These are phyloP conservation scores for Echeveria elegans DNA, from an alignment of 164 flowering plant genomes.

Conservation along the genomic window DNA sequence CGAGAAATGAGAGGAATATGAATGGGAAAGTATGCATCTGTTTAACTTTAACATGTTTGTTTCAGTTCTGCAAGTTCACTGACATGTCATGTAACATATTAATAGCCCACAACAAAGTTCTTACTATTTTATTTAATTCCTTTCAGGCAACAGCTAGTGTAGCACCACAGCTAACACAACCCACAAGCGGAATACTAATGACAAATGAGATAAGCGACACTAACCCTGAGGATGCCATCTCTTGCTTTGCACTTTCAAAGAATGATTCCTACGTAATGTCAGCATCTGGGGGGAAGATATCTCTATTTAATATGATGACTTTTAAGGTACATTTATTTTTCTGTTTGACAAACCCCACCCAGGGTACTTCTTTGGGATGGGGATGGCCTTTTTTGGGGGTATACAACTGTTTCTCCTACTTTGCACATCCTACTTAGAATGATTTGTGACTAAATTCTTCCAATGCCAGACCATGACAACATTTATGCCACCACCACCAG, in stretches of 20 bases:
- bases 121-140: slow-evolving; percentile 11
- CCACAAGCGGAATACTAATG: slow-evolving; percentile 71
- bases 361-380: slow-evolving; percentile 7
- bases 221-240: slow-evolving; percentile 70
- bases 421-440: neutral
- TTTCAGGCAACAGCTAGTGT: slow-evolving; percentile 59
- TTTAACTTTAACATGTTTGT: neutral
- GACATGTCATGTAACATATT: neutral
- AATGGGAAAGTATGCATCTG: slow-evolving; percentile 35
- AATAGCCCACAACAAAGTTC: slow-evolving; percentile 7
- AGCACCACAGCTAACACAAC: slow-evolving; percentile 64
- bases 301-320: slow-evolving; percentile 89
- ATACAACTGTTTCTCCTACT: neutral
- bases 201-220: slow-evolving; percentile 67
- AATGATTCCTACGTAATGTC: slow-evolving; percentile 92
- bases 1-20: slow-evolving; percentile 46
- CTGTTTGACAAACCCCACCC: neutral
- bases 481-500: slow-evolving; percentile 73
- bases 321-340: slow-evolving; percentile 54
- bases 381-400: neutral
- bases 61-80: neutral
- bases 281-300: slow-evolving; percentile 83
- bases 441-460: neutral
- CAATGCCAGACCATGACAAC: slow-evolving; percentile 64
- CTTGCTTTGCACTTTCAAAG: slow-evolving; percentile 91